Percentiles rank a stretch among this genome's conserved stretches.
Evolutionary conservation across 2,329 filamentous ascomycete species (phyloP).

Genomic region (Fusarium sp.): DNA sequence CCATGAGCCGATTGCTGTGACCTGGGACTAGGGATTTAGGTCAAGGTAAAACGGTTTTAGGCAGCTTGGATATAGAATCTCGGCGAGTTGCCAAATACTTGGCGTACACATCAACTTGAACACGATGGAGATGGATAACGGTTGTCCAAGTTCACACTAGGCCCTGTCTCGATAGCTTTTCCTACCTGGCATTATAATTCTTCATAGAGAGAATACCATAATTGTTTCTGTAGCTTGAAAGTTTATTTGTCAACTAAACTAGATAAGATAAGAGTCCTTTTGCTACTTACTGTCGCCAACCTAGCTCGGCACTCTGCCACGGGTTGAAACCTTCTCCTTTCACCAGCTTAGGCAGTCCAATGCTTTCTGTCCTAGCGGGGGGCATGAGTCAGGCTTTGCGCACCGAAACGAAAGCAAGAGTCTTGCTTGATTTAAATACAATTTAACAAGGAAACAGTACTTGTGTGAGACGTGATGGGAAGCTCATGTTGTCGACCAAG

Average conservation of each 20-base stretch:
- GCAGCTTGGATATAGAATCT: no score
- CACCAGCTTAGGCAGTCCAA: not conserved
- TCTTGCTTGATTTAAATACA: no score
- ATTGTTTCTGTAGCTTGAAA: no score
- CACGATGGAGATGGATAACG: not conserved
- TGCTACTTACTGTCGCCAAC: not conserved
- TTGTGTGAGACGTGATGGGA: not conserved
- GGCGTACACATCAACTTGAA: no score
- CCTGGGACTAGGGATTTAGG: slow-evolving; percentile 20
- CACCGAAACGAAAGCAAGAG: no score
- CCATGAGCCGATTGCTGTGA: slow-evolving; percentile 32
- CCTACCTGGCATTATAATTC: not conserved
- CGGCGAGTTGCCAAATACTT: no score
- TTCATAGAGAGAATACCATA: not conserved
- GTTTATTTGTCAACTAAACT: not conserved
- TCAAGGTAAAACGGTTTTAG: no score
- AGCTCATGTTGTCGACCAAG: not conserved
- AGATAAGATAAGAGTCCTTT: not conserved
- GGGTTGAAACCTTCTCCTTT: not conserved
- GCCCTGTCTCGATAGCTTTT: not conserved
- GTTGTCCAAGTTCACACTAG: not conserved
- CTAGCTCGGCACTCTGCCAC: not conserved
- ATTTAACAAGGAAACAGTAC: no score
- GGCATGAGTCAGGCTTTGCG: not conserved
- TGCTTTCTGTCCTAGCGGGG: not conserved